A percentile compares a stretch with the other conserved stretches of the same genome.
Conservation (phyloP, 2,329 filamentous ascomycete genomes). For the Claviceps sp. region DNA sequence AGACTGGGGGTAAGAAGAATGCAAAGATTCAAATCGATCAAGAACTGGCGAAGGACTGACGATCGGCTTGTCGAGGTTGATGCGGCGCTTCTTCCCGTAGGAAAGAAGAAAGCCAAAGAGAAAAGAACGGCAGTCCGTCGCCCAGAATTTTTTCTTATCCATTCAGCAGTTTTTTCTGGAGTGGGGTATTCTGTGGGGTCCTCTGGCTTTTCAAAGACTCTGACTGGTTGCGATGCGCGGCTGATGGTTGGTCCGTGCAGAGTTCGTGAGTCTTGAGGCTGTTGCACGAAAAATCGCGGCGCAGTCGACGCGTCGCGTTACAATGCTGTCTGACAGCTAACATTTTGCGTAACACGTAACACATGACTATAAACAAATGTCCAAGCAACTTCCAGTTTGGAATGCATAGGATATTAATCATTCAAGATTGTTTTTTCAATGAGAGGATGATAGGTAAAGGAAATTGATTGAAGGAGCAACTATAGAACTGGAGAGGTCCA, state of each 20-base stretch:
- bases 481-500: no score
- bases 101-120: slow-evolving; percentile 23
- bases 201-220: neutral
- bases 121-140: neutral
- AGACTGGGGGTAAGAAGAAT: slow-evolving; percentile 4
- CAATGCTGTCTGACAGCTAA: no score
- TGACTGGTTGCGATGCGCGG: neutral
- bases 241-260: neutral
- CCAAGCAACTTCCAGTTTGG: no score
- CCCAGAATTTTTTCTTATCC: neutral
- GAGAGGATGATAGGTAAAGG: no score
- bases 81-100: slow-evolving; percentile 40
- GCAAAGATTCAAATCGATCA: slow-evolving; percentile 13
- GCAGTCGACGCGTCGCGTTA: no score
- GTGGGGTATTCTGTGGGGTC: neutral
- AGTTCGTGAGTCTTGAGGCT: neutral
- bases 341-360: no score
- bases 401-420: no score
- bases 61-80: slow-evolving; percentile 24
- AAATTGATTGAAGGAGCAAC: no score
- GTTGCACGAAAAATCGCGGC: no score
- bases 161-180: neutral
- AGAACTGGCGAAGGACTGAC: slow-evolving; percentile 12
- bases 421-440: no score
- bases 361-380: no score